These are phyloP conservation scores for Boletus tylopilopsis DNA, from an alignment of 768 basidiomycete genomes.

Conservation along the genomic window DNA sequence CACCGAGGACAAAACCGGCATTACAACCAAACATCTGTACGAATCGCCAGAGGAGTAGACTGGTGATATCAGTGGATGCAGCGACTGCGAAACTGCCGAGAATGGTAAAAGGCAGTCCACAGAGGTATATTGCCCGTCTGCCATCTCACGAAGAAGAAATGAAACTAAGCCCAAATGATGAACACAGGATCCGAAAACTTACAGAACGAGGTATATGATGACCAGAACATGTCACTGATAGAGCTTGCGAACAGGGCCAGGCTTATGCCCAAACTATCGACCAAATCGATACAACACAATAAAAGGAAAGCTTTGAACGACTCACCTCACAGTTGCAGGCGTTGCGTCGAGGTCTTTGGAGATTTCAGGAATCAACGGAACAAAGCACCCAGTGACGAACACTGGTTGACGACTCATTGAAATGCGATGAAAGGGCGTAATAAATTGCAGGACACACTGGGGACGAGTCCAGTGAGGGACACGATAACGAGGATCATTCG, in stretches of 20 bases:
- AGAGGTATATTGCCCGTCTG: constrained; percentile 55
- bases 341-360: constrained; percentile 60
- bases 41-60: constrained; percentile 57
- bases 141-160: constrained; percentile 46
- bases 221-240: constrained; percentile 48
- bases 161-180: neutral
- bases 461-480: constrained; percentile 59
- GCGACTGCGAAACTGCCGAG: constrained; percentile 62
- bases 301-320: neutral
- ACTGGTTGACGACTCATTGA: constrained; percentile 37
- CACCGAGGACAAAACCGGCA: constrained; percentile 51
- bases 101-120: constrained; percentile 54
- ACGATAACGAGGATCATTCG: constrained; percentile 52
- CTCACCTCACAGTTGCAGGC: constrained; percentile 52
- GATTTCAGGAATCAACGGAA: constrained; percentile 73
- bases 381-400: constrained; percentile 64
- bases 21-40: constrained; percentile 65
- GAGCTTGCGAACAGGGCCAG: constrained; percentile 45
- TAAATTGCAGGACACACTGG: constrained; percentile 40
- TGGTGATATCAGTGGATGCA: constrained; percentile 36
- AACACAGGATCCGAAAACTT: constrained; percentile 8
- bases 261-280: constrained; percentile 45
- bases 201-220: constrained; percentile 51
- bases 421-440: neutral
- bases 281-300: neutral